Conservation (phyloP, 1,284 basidiomycete genomes). For the Tetrapyrgos nigripes region DNA sequence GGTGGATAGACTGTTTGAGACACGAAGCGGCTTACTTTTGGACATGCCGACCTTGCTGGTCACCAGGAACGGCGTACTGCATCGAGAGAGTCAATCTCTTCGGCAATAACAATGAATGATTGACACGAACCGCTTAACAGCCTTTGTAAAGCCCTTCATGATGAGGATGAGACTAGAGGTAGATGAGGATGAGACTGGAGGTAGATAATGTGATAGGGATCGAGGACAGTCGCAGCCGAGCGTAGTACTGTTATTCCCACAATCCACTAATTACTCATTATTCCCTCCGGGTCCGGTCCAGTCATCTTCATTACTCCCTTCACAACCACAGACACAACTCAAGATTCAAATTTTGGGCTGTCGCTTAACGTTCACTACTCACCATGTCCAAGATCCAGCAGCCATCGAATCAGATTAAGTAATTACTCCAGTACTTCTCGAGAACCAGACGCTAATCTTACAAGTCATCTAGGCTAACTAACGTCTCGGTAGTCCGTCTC, state of each 20-base stretch:
- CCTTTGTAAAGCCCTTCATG: constrained; percentile 24
- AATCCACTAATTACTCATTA: neutral
- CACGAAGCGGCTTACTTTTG: constrained; percentile 73
- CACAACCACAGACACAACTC: too few relatives aligned
- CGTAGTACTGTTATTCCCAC: too few relatives aligned
- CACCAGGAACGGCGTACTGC: constrained; percentile 87
- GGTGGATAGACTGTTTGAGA: neutral
- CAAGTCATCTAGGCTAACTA: constrained; percentile 74
- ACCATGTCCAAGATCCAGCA: constrained; percentile 71
- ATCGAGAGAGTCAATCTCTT: neutral
- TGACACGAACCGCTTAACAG: constrained; percentile 19
- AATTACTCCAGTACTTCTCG: constrained; percentile 14
- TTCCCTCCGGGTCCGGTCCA: too few relatives aligned
- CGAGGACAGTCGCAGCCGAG: neutral
- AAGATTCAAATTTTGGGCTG: too few relatives aligned
- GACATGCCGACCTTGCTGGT: constrained; percentile 87
- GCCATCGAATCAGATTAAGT: constrained; percentile 91
- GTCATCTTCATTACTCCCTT: too few relatives aligned
- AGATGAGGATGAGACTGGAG: neutral
- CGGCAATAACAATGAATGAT: neutral
- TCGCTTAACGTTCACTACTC: too few relatives aligned
- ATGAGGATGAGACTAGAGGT: neutral
- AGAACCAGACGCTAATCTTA: constrained; percentile 18
- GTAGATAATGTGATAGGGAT: neutral
- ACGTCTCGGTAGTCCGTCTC: constrained; percentile 94